Evolutionary conservation across 768 basidiomycete genomes (phyloP).

Genomic region (Mycena vitilis): DNA sequence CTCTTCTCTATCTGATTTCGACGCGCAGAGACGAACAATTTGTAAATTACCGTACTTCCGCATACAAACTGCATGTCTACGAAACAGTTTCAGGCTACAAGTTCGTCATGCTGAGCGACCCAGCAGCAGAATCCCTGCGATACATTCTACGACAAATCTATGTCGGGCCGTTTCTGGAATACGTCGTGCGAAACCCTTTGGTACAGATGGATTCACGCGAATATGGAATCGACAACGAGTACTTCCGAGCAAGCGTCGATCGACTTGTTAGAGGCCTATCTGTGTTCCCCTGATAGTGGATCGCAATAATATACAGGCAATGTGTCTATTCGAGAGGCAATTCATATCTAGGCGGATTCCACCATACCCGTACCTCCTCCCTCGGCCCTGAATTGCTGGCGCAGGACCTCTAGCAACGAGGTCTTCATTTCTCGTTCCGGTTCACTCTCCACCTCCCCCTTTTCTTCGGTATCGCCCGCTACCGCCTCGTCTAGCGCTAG

Average conservation of each 20-base stretch:
- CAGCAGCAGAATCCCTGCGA: slow-evolving; percentile 83
- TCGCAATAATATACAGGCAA: slow-evolving; percentile 32
- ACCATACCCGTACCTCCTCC: slow-evolving; percentile 15
- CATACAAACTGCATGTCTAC: slow-evolving; percentile 94
- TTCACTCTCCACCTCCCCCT: slow-evolving; percentile 62
- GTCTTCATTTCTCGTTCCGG: slow-evolving; percentile 87
- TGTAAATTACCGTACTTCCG: slow-evolving; percentile 88
- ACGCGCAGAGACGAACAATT: slow-evolving; percentile 86
- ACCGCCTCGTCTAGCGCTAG: slow-evolving; percentile 94
- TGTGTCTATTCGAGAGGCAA: slow-evolving; percentile 20
- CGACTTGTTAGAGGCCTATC: slow-evolving; percentile 73
- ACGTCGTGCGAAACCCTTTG: slow-evolving; percentile 93
- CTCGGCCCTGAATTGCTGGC: slow-evolving; percentile 74
- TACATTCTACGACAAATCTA: slow-evolving; percentile 90
- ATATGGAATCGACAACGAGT: slow-evolving; percentile 93
- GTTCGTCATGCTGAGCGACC: slow-evolving; percentile 94
- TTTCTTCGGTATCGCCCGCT: slow-evolving; percentile 78
- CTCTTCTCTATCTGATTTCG: not conserved
- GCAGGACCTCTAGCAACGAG: slow-evolving; percentile 84
- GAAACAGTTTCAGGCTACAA: slow-evolving; percentile 94
- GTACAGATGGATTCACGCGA: slow-evolving; percentile 84
- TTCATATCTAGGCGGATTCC: slow-evolving; percentile 36
- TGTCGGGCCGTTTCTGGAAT: slow-evolving; percentile 93
- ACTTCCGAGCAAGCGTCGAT: slow-evolving; percentile 85
- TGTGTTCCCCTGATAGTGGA: slow-evolving; percentile 50